phyloP scores from a whole-genome alignment of 2,329 filamentous ascomycete species.

The Aspergillus neotritici region DNA sequence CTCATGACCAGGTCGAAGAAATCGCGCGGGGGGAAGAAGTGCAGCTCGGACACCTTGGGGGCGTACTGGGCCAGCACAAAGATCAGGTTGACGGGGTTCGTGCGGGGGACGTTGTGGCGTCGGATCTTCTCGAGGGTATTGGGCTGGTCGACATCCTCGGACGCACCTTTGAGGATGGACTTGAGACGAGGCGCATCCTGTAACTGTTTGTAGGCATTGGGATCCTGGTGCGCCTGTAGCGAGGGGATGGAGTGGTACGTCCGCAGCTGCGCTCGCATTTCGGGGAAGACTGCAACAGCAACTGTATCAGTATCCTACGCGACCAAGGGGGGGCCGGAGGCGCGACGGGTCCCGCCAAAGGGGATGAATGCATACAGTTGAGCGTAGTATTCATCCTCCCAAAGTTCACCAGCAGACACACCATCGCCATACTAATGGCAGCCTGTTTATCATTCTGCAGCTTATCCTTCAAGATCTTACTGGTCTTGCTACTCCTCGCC shows the following conservation, averaged over 20 bases:
- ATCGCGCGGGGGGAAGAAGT: conserved; percentile 78
- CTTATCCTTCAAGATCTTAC: conserved; percentile 97
- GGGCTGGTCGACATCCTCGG: conserved; percentile 83
- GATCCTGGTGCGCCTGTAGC: conserved; percentile 88
- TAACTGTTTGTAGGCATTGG: conserved; percentile 93
- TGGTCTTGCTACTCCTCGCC: conserved; percentile 97
- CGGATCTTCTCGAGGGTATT: conserved; percentile 79
- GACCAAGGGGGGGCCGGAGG: neutral
- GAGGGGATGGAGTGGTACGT: conserved; percentile 98
- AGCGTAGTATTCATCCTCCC: conserved; percentile 98
- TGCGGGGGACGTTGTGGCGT: conserved; percentile 61
- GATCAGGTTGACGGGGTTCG: conserved; percentile 94
- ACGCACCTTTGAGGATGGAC: conserved; percentile 93
- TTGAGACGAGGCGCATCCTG: conserved; percentile 95
- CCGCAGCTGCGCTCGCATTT: conserved; percentile 95
- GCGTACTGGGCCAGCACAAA: conserved; percentile 90
- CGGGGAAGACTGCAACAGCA: conserved; percentile 72
- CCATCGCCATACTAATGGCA: conserved; percentile 98
- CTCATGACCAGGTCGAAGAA: conserved; percentile 98
- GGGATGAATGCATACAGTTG: conserved; percentile 63
- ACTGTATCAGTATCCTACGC: conserved; percentile 3
- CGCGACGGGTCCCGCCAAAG: conserved; percentile 3
- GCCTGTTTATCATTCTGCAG: conserved; percentile 84
- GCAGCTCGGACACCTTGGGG: conserved; percentile 83
- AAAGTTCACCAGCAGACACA: conserved; percentile 93